These are phyloP conservation scores for Amyloporia xantha DNA, from an alignment of 768 basidiomycete genomes.

Conservation along the genomic window DNA sequence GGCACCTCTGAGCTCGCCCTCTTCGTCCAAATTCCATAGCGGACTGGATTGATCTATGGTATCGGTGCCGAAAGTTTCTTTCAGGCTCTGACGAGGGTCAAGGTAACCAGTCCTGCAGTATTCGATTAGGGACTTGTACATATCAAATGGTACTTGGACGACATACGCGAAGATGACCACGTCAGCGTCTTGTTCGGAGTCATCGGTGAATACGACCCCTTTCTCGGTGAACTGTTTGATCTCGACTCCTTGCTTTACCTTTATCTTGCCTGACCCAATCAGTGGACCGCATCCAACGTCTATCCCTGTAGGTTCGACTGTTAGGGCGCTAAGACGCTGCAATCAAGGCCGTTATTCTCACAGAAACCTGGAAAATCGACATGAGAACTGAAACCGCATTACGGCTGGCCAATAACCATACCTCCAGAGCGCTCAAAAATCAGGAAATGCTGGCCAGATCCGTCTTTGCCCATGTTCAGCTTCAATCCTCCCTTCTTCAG, in stretches of 20 bases:
- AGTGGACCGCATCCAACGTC: slow-evolving; percentile 18
- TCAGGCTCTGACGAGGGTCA: slow-evolving; percentile 25
- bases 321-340: not conserved
- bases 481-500: slow-evolving; percentile 31
- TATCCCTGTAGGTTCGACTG: slow-evolving; percentile 6
- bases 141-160: not conserved
- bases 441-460: slow-evolving; percentile 24
- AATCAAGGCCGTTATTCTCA: not conserved
- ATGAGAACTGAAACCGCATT: not conserved
- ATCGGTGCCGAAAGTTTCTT: slow-evolving; percentile 30
- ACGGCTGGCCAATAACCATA: slow-evolving; percentile 13
- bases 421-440: slow-evolving; percentile 29
- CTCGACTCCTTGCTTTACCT: slow-evolving; percentile 16
- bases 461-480: slow-evolving; percentile 29
- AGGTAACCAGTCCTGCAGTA: slow-evolving; percentile 30
- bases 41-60: slow-evolving; percentile 23
- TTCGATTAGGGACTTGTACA: not conserved
- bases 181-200: slow-evolving; percentile 22
- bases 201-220: slow-evolving; percentile 25
- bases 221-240: slow-evolving; percentile 8
- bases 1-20: slow-evolving; percentile 32
- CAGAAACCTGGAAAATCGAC: not conserved
- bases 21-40: slow-evolving; percentile 36
- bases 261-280: slow-evolving; percentile 15
- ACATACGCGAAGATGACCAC: slow-evolving; percentile 25